These are phyloP conservation scores for Pyrenula massariospora DNA, from an alignment of 495 filamentous ascomycete genomes.

Conservation along the genomic window DNA sequence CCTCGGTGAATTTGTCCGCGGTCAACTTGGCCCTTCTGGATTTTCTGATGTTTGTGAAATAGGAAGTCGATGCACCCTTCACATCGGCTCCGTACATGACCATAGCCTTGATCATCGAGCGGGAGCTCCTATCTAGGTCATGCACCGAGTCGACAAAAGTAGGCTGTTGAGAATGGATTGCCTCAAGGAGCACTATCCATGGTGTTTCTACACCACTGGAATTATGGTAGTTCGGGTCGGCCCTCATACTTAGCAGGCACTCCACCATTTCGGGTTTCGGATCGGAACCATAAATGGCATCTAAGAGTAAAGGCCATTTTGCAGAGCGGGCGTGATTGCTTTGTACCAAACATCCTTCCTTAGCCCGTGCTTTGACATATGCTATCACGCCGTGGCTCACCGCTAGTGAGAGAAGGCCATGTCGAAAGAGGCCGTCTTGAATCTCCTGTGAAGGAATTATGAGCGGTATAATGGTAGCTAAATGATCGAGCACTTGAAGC, in stretches of 20 bases:
- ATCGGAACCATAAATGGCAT: not conserved
- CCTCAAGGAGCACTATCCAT: not conserved
- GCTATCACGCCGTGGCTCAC: not conserved
- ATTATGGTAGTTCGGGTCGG: not conserved
- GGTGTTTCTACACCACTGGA: not conserved
- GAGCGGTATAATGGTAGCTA: not conserved
- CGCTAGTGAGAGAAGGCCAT: not conserved
- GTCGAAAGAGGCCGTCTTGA: not conserved
- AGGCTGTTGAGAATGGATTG: not conserved
- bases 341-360: not conserved
- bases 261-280: not conserved
- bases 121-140: not conserved
- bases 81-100: not conserved
- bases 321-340: not conserved
- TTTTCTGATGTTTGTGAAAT: not conserved
- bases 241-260: not conserved
- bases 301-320: not conserved
- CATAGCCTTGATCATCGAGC: not conserved
- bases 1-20: not conserved
- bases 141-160: not conserved
- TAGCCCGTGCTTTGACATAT: not conserved
- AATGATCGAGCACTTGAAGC: not conserved
- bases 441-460: not conserved
- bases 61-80: not conserved
- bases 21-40: not conserved